Evolutionary conservation across 2,329 filamentous ascomycete species (phyloP), one percentile per base, ranked within the genome.

Genomic region (Arthrinium puccinioides): DNA sequence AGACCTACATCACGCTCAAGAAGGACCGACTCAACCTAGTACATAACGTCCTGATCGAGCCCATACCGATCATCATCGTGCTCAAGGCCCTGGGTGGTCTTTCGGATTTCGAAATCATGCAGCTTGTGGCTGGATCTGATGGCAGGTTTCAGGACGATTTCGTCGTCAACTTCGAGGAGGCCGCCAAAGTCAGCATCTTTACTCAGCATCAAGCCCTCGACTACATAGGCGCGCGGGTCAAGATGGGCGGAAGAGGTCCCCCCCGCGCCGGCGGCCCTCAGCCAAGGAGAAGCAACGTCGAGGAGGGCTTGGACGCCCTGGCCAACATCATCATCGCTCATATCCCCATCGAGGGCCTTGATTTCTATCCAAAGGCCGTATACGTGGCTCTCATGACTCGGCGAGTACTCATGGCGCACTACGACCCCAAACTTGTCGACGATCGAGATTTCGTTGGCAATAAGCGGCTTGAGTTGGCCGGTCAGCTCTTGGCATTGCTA

Each of bases 371-470:
- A n/a, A 98, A 98, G 58, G 89, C 90, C 16, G 76, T 97, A 8
- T 98, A 97, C 53, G 79, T 98, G 38, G 90, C 90, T 32, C 87
- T 95, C 68, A 98, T 98, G 92, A 87, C 88, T 20, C 83, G 92
- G n/a, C 79, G 89, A 59, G 89, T 97, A 4, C 65, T 98, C 33
- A 95, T 97, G 85, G 89, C 89, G 2, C 83, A 88, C 54, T 84
- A 92, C 42, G 87, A 98, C 54, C 77, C 85, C 2, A 87, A 84
- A 39, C 69, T 97, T 37, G 87, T 98, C 2, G 92, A 98, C 51
- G 92, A 98, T 58, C 78, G 92, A 55, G 94, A 98, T 63, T 98
- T 97, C 54, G 88, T 98, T 21, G 92, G 92, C 47, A 98, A 98
- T 66, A 98, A 98, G 64, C 80, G 92, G 42, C 70, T 98, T 29